Percentiles rank a stretch among this genome's conserved stretches.
Conservation (phyloP, 441 rosid species). For the Rhodomyrtus psidioides region DNA sequence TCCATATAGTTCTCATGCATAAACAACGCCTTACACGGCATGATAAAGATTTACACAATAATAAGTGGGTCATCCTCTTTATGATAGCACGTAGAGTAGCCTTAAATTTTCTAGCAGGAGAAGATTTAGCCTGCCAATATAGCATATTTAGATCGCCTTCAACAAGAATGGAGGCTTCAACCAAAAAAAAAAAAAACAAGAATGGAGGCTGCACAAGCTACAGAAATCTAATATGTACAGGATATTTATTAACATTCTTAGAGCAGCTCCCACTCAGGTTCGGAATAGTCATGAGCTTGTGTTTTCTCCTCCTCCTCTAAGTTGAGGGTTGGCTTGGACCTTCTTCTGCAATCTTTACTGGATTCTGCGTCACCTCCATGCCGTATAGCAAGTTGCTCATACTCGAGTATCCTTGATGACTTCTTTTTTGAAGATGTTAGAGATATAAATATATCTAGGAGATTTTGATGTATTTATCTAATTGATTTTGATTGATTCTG, state of each 20-base stretch:
- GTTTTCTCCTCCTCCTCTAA: conserved; percentile 11
- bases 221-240: conserved; percentile 16
- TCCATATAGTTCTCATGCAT: not conserved
- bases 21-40: not conserved
- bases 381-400: conserved; percentile 45
- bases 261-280: conserved; percentile 68
- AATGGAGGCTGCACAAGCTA: conserved; percentile 4
- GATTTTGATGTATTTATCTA: no score
- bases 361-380: conserved; percentile 24
- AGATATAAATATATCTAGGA: no score
- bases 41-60: not conserved
- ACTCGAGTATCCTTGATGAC: conserved; percentile 49
- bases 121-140: not conserved
- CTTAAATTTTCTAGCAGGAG: not conserved
- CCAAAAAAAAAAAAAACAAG: no score
- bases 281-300: conserved; percentile 11
- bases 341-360: conserved; percentile 10
- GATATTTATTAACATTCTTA: conserved; percentile 4
- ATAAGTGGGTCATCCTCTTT: not conserved
- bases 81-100: not conserved
- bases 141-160: conserved; percentile 1
- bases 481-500: no score
- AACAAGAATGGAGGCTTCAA: no score
- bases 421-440: conserved; percentile 54
- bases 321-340: not conserved